Percentiles rank a stretch among this genome's conserved stretches.
phyloP scores from a whole-genome alignment of 495 filamentous ascomycete species.

The Penicillium bovifimosum region DNA sequence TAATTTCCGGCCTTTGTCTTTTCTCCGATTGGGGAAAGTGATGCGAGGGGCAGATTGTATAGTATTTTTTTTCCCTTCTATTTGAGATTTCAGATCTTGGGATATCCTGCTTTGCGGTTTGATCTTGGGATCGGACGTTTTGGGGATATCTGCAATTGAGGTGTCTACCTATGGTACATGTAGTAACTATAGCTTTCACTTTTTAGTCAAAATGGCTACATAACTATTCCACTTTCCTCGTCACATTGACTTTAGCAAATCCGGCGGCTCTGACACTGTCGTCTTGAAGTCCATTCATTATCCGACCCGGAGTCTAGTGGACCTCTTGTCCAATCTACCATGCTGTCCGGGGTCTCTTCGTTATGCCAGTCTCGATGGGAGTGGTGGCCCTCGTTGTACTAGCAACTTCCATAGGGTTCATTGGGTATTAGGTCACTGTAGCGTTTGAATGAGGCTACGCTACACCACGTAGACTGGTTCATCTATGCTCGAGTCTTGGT shows the following conservation, averaged over 20 bases:
- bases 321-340: not conserved
- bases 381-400: constrained; percentile 8
- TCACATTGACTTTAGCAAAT: not conserved
- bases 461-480: not conserved
- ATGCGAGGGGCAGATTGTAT: constrained; percentile 14
- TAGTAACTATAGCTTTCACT: not conserved
- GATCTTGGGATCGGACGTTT: not conserved
- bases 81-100: constrained; percentile 3
- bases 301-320: not conserved
- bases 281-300: not conserved
- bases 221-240: not conserved
- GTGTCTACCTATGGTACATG: not conserved
- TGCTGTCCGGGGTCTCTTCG: too few species aligned
- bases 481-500: not conserved
- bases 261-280: too few species aligned
- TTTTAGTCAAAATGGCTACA: not conserved
- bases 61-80: not conserved
- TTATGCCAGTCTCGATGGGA: not conserved
- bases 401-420: constrained; percentile 18
- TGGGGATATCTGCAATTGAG: not conserved
- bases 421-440: not conserved
- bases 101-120: not conserved
- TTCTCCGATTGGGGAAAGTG: constrained; percentile 15
- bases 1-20: constrained; percentile 9
- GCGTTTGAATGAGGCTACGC: not conserved